Conservation (phyloP, 768 basidiomycete genomes). For the Daedalea quercina region DNA sequence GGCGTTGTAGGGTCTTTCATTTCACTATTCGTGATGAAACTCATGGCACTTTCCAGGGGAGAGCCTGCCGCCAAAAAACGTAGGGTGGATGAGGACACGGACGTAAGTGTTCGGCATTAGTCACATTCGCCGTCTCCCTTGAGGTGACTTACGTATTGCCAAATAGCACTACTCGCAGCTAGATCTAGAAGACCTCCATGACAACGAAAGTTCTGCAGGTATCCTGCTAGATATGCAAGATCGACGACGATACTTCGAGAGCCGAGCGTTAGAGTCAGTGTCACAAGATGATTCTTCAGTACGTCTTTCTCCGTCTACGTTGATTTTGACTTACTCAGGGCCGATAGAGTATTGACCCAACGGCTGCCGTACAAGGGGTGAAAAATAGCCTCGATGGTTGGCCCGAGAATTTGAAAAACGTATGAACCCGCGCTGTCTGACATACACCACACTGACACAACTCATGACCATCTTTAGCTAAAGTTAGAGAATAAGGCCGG, state of each 20-base stretch:
- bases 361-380: slow-evolving; percentile 39
- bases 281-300: slow-evolving; percentile 3
- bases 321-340: not conserved
- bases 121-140: not conserved
- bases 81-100: slow-evolving; percentile 36
- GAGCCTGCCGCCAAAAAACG: slow-evolving; percentile 53
- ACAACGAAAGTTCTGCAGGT: slow-evolving; percentile 54
- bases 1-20: slow-evolving; percentile 44
- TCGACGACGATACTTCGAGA: slow-evolving; percentile 77
- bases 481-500: slow-evolving; percentile 62
- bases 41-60: slow-evolving; percentile 32
- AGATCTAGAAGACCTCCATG: slow-evolving; percentile 81
- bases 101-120: slow-evolving; percentile 30
- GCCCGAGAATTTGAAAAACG: slow-evolving; percentile 52
- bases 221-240: slow-evolving; percentile 86
- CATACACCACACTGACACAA: not conserved
- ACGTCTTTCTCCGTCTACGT: not conserved
- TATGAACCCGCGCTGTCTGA: slow-evolving; percentile 27
- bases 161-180: slow-evolving; percentile 49
- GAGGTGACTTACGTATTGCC: not conserved
- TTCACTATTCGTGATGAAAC: not conserved
- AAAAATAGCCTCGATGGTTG: slow-evolving; percentile 46
- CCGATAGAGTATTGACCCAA: slow-evolving; percentile 39
- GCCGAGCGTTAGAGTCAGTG: slow-evolving; percentile 25
- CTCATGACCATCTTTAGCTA: slow-evolving; percentile 33